Base-by-base conservation (phyloP, 306 rosid genomes). In the Potentilla sterilis region DNA sequence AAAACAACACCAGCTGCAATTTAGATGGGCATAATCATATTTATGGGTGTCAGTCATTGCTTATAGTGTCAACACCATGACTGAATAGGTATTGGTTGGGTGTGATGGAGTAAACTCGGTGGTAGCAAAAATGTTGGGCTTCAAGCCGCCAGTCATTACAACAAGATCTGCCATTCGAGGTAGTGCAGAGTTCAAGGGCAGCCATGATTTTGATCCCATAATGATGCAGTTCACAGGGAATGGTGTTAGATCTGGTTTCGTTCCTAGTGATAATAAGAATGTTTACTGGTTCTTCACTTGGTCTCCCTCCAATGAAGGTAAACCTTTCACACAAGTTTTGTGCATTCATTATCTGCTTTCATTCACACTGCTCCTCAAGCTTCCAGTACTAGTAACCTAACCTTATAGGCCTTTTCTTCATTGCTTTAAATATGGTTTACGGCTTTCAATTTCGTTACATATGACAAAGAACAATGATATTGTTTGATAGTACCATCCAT, bases 41-140 rank as follows among this genome's bases (percentile, higher is more conserved):
- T 6, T 28, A 14, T 34, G 3, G 38, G 18, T 42, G 12, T 43
- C 40, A 43, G n/a, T 46, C 2, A 13, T 5, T 12, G 10, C 12
- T 67, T 42, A 38, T 55, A 24, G 15, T 66, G 44, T 3, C 1
- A 7, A 58, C n/a, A 69, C 47, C 64, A 49, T 19, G 63, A 83
- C 73, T 52, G 73, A 62, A 73, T 67, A 90, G 97, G 93, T 87
- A 18, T 70, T 91, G 79, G 82, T 93, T 34, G 97, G 93, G n/a
- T 87, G 90, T 79, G 98, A 93, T 81, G 93, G 98, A 81, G 88
- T 93, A 71, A 93, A 93, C 84, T 93, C 98, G 0, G 18, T 72
- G 68, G 98, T 89, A 18, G 88, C 91, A 62, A 88, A 83, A 78
- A 89, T 93, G 90, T 63, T 93, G 3, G 92, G 90, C 40, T 91